phyloP scores from a whole-genome alignment of 2,329 filamentous ascomycete genomes.

The Sclerotinia borealis region DNA sequence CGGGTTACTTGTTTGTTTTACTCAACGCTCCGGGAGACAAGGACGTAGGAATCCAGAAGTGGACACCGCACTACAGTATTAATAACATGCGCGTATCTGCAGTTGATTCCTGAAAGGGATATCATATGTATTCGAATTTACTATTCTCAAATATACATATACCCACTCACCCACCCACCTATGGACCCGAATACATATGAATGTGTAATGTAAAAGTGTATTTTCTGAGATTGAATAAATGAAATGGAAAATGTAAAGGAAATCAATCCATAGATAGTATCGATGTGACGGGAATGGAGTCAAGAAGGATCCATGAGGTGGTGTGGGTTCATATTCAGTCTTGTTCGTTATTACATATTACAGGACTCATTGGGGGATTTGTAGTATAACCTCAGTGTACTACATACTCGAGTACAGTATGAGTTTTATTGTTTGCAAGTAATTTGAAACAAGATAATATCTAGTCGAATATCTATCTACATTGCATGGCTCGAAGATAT shows the following conservation, averaged over 20 bases:
- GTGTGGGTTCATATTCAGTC: background rate
- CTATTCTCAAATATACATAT: background rate
- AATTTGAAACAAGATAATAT: too few relatives aligned
- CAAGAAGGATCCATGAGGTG: background rate
- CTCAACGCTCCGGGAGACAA: constrained; percentile 4
- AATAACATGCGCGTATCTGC: background rate
- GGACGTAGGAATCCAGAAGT: constrained; percentile 5
- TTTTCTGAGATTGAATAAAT: background rate
- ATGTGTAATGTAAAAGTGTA: too few relatives aligned
- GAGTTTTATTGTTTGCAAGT: too few relatives aligned
- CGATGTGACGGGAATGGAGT: background rate
- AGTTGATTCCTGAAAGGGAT: constrained; percentile 3
- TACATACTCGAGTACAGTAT: too few relatives aligned
- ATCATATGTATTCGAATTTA: background rate
- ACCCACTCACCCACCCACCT: background rate
- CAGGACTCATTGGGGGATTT: background rate
- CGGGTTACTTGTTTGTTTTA: background rate
- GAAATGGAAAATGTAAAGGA: background rate
- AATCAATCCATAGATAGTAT: background rate
- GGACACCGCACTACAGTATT: constrained; percentile 8
- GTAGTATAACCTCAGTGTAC: background rate
- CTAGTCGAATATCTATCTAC: too few relatives aligned
- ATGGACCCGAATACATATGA: background rate
- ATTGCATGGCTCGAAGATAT: too few relatives aligned
- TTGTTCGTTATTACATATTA: background rate